Conservation (phyloP, 768 basidiomycete genomes). For the Podaxis carcinomalis region DNA sequence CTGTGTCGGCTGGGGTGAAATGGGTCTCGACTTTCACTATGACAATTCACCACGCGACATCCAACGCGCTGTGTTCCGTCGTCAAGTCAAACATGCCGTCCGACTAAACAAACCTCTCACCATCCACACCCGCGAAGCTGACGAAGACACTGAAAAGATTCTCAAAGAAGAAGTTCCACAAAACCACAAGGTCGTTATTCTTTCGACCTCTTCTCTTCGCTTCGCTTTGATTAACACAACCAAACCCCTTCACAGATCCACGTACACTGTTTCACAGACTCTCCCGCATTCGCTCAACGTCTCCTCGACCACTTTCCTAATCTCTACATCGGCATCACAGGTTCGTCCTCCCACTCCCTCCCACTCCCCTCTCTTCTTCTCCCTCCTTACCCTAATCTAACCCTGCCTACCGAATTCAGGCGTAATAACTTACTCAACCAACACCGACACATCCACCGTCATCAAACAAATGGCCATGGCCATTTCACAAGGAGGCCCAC, state of each 20-base stretch:
- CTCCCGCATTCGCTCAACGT: constrained; percentile 66
- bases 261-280: constrained; percentile 86
- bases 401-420: constrained; percentile 33
- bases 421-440: constrained; percentile 77
- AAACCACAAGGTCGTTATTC: constrained; percentile 50
- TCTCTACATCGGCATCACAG: constrained; percentile 81
- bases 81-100: constrained; percentile 69
- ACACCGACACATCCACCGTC: constrained; percentile 64
- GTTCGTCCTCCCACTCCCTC: constrained; percentile 20
- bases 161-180: constrained; percentile 72
- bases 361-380: background rate
- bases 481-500: background rate
- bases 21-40: constrained; percentile 85
- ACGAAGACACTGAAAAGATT: constrained; percentile 76
- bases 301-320: constrained; percentile 77
- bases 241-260: constrained; percentile 52
- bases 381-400: background rate
- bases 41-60: constrained; percentile 67
- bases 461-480: constrained; percentile 52
- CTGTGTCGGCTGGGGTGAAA: constrained; percentile 88
- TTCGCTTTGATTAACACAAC: background rate
- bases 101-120: constrained; percentile 71
- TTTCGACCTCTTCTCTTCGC: background rate
- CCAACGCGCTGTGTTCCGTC: constrained; percentile 60
- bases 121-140: constrained; percentile 84